Evolutionary conservation across 1,284 basidiomycete genomes (phyloP).

Genomic region (Puccinia triticina): DNA sequence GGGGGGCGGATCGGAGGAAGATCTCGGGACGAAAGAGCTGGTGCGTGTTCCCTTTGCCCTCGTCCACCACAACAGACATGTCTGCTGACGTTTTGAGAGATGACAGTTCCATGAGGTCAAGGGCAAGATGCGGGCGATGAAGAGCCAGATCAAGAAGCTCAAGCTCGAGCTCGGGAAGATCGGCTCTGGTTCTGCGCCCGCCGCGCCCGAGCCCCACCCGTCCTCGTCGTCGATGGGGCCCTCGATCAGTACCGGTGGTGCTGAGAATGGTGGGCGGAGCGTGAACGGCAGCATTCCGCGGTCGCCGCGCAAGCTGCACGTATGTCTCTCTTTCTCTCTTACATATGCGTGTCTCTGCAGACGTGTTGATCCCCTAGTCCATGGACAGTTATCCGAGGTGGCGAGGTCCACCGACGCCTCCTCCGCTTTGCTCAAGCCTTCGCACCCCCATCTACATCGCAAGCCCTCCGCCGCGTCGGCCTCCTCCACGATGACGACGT

Average conservation of each 20-base stretch:
- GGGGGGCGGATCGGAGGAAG: background rate
- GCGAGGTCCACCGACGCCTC: conserved; percentile 1
- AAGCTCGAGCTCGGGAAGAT: conserved; percentile 7
- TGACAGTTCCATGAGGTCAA: conserved; percentile 32
- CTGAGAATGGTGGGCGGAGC: background rate
- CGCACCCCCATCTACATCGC: background rate
- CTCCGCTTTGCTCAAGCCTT: background rate
- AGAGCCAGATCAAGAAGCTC: conserved; percentile 30
- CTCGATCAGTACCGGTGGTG: too few relatives aligned
- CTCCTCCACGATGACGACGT: too few relatives aligned
- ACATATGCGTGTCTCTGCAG: background rate
- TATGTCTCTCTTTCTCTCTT: conserved; percentile 1
- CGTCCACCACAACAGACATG: too few relatives aligned
- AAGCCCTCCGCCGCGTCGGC: too few relatives aligned
- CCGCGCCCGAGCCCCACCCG: background rate
- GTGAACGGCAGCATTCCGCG: conserved; percentile 31
- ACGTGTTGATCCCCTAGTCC: background rate
- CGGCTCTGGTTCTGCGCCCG: too few relatives aligned
- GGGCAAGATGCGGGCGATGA: conserved; percentile 34
- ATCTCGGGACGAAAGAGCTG: conserved; percentile 32
- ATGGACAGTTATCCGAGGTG: conserved; percentile 23
- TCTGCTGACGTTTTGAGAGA: too few relatives aligned
- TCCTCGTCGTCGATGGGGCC: too few relatives aligned
- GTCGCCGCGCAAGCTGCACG: conserved; percentile 29
- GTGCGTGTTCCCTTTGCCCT: too few relatives aligned